Base-by-base conservation (phyloP, 495 filamentous ascomycete genomes). In the Cetradonia linearis region DNA sequence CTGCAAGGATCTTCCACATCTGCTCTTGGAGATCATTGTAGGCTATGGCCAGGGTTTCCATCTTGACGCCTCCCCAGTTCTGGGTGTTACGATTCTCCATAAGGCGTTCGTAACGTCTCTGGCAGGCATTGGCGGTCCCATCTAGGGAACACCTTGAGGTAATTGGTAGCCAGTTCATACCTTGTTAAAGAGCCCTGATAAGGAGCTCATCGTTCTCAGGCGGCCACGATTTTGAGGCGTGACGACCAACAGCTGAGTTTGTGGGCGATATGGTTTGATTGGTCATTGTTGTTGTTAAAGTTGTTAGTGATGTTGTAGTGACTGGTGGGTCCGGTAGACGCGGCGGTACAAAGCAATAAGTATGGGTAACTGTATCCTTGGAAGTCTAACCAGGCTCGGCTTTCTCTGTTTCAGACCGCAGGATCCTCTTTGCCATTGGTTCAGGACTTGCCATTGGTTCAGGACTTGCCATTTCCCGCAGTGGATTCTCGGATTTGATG, bases 41-140 rank as follows among this genome's bases (percentile, higher is more conserved):
- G 61, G 81, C 82, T 68, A 78, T 80, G 46, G 82, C 81, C 9
- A 90, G 67, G 16, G 71, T 73, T 64, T 88, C 83, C 1, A 86
- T 73, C 73, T 83, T 86, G 55, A 78, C 67, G 37, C 75, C 77
- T 67, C 87, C 84, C 78, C 84, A 88, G 62, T 86, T 82, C 63
- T 84, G 81, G n/a, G 65, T 69, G 42, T 31, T 48, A 42, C 76
- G 74, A 60, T 80, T 76, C 68, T 86, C 84, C 78, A 89, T 82
- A 62, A 89, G 71, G 7, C 23, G 27, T 31, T 16, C 85, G 66
- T 88, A 82, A 34, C 86, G 77, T 68, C 88, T 88, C 10, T 85
- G 83, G 73, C 86, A 89, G 37, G 86, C 85, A 68, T 87, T 87
- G 25, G 83, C 77, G 7, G 86, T 84, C 72, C 88, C 88, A 66